Base-by-base conservation (phyloP, 2,329 filamentous ascomycete species). In the Magnaporthiopsis rhizophila region DNA sequence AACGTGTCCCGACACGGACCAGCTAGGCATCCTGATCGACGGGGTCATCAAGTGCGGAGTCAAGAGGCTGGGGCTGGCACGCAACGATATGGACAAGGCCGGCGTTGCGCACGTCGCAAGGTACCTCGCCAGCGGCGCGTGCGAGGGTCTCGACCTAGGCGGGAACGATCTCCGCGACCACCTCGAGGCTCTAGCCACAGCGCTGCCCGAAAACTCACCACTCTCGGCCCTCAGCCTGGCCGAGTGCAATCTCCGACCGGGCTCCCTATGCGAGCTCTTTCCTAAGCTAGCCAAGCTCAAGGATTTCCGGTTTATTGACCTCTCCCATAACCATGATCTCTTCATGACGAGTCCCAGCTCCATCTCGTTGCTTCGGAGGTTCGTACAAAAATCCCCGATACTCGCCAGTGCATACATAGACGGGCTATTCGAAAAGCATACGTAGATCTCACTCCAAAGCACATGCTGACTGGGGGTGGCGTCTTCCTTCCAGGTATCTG, bases 121-220 rank as follows among this genome's bases (percentile, higher is more conserved):
- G 64, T 98, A 93, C 72, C 75, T 98, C 26, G 83, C 86, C 34
- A 87, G 86, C 28, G 89, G 90, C 0, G 83, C 88, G 62, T 98
- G 94, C 69, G 90, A 96, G 74, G 94, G 92, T 7, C 81, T 99
- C 5, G 95, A 98, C 74, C 78, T 98, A 15, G 92, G 92, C 57
- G 91, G 92, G 30, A 98, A 98, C 70, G 86, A 95, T 68, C 74
- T 89, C 24, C 75, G 79, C 59, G 80, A 85, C 38, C 80, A 84
- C 58, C 78, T 87, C 38, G 82, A 81, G 21, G 75, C 75, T 1
- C 74, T 89, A 62, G 82, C 83, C 3, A 76, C 78, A 2, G 80
- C 82, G 0, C 74, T 88, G n/a, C 74, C 78, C 4, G 77, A 82
- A 26, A 75, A 82, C 28, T 80, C 83, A 62, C 82, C 86, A 0